Base-by-base conservation (phyloP, 2,329 filamentous ascomycete genomes). In the Cladosporium velox region DNA sequence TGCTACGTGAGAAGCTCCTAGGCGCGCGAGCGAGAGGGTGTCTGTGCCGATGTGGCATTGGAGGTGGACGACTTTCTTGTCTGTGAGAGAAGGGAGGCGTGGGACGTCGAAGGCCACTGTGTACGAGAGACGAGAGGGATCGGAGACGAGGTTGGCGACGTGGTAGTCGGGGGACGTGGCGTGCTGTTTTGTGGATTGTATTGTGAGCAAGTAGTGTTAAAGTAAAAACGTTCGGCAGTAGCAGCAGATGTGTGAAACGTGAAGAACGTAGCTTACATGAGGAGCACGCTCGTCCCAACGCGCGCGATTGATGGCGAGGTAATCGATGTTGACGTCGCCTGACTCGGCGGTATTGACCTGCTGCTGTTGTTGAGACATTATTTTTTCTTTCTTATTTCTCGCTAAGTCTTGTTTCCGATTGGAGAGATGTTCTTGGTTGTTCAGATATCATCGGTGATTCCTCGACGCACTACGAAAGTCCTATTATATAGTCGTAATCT, bases 1-100 rank as follows among this genome's bases (percentile, higher is more conserved):
- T 18, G 58, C 49, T 34, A 72, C 70, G 18, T 54, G 60, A 2
- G 62, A 65, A 15, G 70, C 69, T 14, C 70, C 70, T 5, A 62
- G 66, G n/a, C 70, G 67, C 8, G 68, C 68, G 10, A 72, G 67
- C 1, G 70, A 72, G 10, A 72, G 69, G 10, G 70, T 71, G 64
- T 72, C 69, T 26, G 70, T 71, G 12, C 66, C 70, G 44, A 72
- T 71, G 51, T 71, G 68, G 65, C 69, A 72, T 66, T 72, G 69
- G 30, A 72, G 64, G 65, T 72, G 70, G n/a, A 67, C 65, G 41
- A 68, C 54, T 8, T 65, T 34, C 2, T 67, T 59, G 26, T 32
- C 41, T 3, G 44, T 21, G 35, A 70, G 58, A 34, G 59, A 12
- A 18, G 66, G 67, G 7, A 70, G 66, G 18, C 67, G 68, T 1